phyloP scores from a whole-genome alignment of 352 stramenopile genomes.

The Phytophthora fragariaefolia region DNA sequence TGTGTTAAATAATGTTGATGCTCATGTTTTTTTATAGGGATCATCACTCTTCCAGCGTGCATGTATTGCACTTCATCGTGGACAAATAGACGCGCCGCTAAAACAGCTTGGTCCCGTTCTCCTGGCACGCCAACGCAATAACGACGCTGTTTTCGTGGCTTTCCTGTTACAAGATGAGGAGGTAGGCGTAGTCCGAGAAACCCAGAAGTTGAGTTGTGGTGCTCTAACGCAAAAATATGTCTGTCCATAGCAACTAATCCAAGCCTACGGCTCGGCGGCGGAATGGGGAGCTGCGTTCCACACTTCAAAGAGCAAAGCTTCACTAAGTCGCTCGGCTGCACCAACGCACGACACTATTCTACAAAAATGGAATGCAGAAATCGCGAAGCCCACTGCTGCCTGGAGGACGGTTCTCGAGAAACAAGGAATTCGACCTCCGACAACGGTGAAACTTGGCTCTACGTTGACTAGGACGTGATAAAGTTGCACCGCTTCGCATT shows the following conservation, averaged over 20 bases:
- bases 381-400: slow-evolving; percentile 35
- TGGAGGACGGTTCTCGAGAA: slow-evolving; percentile 40
- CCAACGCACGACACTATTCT: slow-evolving; percentile 23
- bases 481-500: neutral
- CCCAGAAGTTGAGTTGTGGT: too few species aligned
- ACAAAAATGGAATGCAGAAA: slow-evolving; percentile 41
- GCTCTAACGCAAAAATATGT: neutral
- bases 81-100: slow-evolving; percentile 30
- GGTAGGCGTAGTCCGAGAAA: slow-evolving; percentile 32
- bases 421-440: slow-evolving; percentile 42
- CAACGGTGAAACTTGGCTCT: slow-evolving; percentile 31
- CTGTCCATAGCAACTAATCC: slow-evolving; percentile 26
- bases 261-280: slow-evolving; percentile 31
- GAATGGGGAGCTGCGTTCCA: slow-evolving; percentile 41
- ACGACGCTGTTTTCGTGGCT: slow-evolving; percentile 65
- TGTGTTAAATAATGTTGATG: neutral
- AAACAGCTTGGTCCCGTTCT: slow-evolving; percentile 29
- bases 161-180: slow-evolving; percentile 55
- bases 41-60: slow-evolving; percentile 64
- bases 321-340: slow-evolving; percentile 8
- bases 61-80: slow-evolving; percentile 54
- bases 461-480: neutral
- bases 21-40: slow-evolving; percentile 39
- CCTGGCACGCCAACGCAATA: slow-evolving; percentile 28
- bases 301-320: slow-evolving; percentile 18